Conservation (phyloP, 2,329 filamentous ascomycete genomes). For the Rhynchosporium secalis region DNA sequence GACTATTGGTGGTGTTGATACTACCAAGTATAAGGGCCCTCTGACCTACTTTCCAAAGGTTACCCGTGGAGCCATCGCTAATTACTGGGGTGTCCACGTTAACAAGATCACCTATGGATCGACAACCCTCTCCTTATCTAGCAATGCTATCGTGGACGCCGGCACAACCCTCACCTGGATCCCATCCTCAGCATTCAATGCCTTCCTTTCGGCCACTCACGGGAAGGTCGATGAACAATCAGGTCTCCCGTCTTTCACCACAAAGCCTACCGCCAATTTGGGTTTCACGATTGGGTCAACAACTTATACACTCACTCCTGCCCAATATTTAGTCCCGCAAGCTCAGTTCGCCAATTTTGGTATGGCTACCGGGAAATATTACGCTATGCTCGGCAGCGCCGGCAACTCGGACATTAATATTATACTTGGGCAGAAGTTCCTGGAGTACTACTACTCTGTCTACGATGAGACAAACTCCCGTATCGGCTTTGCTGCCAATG, state of each 20-base stretch:
- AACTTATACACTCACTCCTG: constrained; percentile 37
- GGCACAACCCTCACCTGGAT: constrained; percentile 78
- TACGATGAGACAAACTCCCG: constrained; percentile 33
- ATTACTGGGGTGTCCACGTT: constrained; percentile 71
- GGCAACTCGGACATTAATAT: constrained; percentile 35
- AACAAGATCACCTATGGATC: constrained; percentile 60
- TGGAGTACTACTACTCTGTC: constrained; percentile 39
- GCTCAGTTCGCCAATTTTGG: constrained; percentile 35
- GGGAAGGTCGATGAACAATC: constrained; percentile 33
- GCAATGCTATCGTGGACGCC: constrained; percentile 73
- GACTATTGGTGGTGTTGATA: constrained; percentile 69
- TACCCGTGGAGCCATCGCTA: constrained; percentile 48
- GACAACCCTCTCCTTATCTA: constrained; percentile 45
- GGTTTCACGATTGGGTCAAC: constrained; percentile 35
- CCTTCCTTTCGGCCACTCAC: constrained; percentile 36
- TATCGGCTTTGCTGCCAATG: constrained; percentile 34
- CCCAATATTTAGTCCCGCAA: constrained; percentile 35
- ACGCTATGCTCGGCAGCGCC: constrained; percentile 37
- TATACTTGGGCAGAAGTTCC: constrained; percentile 39
- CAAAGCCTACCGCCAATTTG: constrained; percentile 38
- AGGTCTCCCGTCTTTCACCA: constrained; percentile 35
- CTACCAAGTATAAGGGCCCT: constrained; percentile 63
- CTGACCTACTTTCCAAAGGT: constrained; percentile 59
- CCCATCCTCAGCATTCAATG: constrained; percentile 45
- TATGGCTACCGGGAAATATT: constrained; percentile 35